Evolutionary conservation across 768 basidiomycete species (phyloP), one percentile per base, ranked within the genome.

Genomic region (Panellus pusillus): DNA sequence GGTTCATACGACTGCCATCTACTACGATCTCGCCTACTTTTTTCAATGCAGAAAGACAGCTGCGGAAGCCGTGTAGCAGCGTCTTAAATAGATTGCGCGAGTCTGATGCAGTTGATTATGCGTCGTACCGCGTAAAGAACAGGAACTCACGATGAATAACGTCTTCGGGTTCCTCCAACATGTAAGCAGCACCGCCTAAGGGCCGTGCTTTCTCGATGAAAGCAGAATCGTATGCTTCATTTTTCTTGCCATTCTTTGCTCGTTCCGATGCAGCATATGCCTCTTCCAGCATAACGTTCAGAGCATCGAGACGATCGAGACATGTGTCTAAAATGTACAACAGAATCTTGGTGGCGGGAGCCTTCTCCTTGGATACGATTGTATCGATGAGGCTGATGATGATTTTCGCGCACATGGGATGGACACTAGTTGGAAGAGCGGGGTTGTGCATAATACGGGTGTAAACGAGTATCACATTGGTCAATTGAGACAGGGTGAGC

Each of bases 361-460:
- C 83, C 86, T 50, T 81, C 77, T 87, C 89, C 68, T 96, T 94
- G 28, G 79, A 71, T 19, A 88, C 72, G 39, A 98, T 86, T 42
- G 84, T 80, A 50, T 98, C 97, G 39, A 91, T 81, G 44, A 97
- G 79, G 57, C 89, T 90, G 64, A 93, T 89, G 68, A 98, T 86
- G 73, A 97, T 86, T 70, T 98, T 98, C 47, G 89, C 88, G 59
- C 91, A 92, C 66, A 98, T 79, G 12, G 91, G 91, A 65, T 98
- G 94, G 31, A 95, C 82, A 50, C 82, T 85, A 61, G 81, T 85
- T 9, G 83, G 79, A 42, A 95, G 80, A 17, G 89, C 84, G 2
- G 91, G 82, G 65, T 97, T 93, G 71, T 98, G 96, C 45, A 97
- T 81, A 65, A 92, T 84, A 44, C 86, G 84, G 1, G 93, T 90